Conservation (phyloP, 257 asterid genomes). For the Perilla frutescens region DNA sequence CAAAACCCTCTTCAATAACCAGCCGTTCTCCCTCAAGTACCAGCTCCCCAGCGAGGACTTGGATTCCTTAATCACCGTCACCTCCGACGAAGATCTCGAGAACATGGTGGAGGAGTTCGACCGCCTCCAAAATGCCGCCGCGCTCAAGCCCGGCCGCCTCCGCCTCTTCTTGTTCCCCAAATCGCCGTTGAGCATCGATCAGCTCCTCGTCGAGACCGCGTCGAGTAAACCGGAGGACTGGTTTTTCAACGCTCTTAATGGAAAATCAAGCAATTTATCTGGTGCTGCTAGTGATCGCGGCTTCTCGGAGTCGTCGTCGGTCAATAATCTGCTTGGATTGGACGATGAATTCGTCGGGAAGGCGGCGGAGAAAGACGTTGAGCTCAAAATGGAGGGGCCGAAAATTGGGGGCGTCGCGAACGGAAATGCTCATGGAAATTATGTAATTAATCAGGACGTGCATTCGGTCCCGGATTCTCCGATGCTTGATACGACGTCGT, state of each 20-base stretch:
- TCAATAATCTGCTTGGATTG: conserved; percentile 79
- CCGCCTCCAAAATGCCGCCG: conserved; percentile 50
- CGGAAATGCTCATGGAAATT: conserved; percentile 24
- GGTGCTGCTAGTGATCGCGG: conserved; percentile 51
- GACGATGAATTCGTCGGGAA: conserved; percentile 55
- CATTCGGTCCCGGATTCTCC: conserved; percentile 85
- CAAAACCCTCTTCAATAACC: conserved; percentile 51
- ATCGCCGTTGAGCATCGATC: conserved; percentile 42
- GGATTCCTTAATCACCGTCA: conserved; percentile 78
- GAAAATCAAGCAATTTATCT: conserved; percentile 44
- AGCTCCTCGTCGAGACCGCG: conserved; percentile 43
- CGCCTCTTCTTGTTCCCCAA: conserved; percentile 62
- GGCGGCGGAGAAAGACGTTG: conserved; percentile 41
- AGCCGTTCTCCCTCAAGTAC: conserved; percentile 62
- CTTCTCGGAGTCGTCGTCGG: conserved; percentile 77
- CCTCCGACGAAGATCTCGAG: conserved; percentile 84
- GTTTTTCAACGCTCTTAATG: conserved; percentile 77
- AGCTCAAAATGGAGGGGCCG: conserved; percentile 34
- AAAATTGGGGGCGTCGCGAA: conserved; percentile 30
- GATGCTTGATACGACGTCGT: conserved; percentile 78
- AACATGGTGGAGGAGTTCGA: conserved; percentile 90
- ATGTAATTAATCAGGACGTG: conserved; percentile 48
- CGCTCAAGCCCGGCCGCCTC: conserved; percentile 48
- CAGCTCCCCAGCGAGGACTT: conserved; percentile 88
- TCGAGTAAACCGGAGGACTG: conserved; percentile 79